Conservation (phyloP, 805 yeast genomes). For the Nematodospora valgi region DNA sequence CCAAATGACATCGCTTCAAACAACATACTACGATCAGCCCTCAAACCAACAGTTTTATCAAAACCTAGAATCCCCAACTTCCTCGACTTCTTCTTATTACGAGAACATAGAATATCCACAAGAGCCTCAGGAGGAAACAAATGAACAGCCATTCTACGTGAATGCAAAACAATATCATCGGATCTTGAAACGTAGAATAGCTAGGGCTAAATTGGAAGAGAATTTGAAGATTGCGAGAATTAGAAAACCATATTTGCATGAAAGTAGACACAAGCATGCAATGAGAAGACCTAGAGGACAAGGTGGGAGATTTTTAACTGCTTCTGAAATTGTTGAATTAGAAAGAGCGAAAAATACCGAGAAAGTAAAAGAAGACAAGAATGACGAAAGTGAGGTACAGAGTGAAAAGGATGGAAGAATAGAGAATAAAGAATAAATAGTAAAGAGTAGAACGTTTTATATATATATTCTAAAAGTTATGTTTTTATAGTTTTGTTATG, state of each 20-base stretch:
- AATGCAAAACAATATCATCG: conserved; percentile 98
- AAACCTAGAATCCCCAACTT: neutral
- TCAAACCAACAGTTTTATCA: neutral
- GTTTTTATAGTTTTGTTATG: neutral
- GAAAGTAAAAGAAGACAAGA: conserved; percentile 29
- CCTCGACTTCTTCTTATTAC: conserved; percentile 1
- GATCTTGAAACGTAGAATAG: conserved; percentile 86
- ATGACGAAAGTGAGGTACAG: conserved; percentile 7
- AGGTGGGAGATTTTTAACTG: conserved; percentile 95
- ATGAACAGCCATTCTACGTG: conserved; percentile 92
- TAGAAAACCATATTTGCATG: conserved; percentile 91
- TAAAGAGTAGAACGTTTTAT: neutral
- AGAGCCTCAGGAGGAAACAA: conserved; percentile 13
- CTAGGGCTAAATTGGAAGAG: conserved; percentile 91
- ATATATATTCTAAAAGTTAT: neutral
- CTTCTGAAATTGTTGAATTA: conserved; percentile 60
- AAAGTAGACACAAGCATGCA: conserved; percentile 97
- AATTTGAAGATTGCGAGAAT: conserved; percentile 82
- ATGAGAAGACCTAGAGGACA: conserved; percentile 99
- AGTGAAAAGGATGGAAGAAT: neutral
- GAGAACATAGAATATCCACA: conserved; percentile 10
- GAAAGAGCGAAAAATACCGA: conserved; percentile 20
- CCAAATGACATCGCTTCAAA: no score
- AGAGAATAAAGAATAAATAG: conserved; percentile 1
- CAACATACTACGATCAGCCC: conserved; percentile 16